Percentiles rank a stretch among this genome's conserved stretches.
These are phyloP conservation scores for Aegilops bicornis DNA, from an alignment of 176 grass and related monocot species.

Conservation along the genomic window DNA sequence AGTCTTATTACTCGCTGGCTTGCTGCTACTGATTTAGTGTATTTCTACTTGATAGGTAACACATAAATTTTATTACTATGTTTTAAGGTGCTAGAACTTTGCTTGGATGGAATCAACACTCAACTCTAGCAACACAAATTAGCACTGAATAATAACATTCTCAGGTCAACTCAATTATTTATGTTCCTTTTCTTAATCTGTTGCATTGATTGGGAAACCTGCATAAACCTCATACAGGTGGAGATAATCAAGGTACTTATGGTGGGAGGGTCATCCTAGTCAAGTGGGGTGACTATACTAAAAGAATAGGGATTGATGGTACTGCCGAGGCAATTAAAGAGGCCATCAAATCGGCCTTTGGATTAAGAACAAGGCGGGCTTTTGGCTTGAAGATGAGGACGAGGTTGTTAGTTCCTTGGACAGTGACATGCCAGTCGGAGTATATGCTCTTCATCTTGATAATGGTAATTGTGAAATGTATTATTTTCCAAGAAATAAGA, in stretches of 20 bases:
- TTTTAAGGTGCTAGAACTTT: slow-evolving; percentile 10
- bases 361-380: slow-evolving; percentile 85
- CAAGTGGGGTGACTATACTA: slow-evolving; percentile 92
- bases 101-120: background rate
- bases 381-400: slow-evolving; percentile 99
- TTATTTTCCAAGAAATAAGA: background rate
- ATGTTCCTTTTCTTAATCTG: background rate
- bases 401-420: slow-evolving; percentile 83
- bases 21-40: background rate
- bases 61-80: background rate
- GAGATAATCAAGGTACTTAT: slow-evolving; percentile 63
- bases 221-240: slow-evolving; percentile 50
- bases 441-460: slow-evolving; percentile 94
- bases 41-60: background rate
- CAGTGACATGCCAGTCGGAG: slow-evolving; percentile 87
- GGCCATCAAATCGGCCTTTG: slow-evolving; percentile 91
- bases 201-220: background rate
- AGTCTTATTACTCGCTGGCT: background rate
- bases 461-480: slow-evolving; percentile 50
- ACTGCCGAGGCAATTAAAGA: slow-evolving; percentile 86
- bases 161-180: slow-evolving; percentile 12
- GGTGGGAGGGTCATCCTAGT: slow-evolving; percentile 89
- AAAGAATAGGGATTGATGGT: slow-evolving; percentile 96
- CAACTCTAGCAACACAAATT: background rate
- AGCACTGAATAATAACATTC: background rate